Evolutionary conservation across 202 grass and related monocot species (phyloP), one percentile per base, ranked within the genome.

Genomic region (Miscanthus sacchariflorus): DNA sequence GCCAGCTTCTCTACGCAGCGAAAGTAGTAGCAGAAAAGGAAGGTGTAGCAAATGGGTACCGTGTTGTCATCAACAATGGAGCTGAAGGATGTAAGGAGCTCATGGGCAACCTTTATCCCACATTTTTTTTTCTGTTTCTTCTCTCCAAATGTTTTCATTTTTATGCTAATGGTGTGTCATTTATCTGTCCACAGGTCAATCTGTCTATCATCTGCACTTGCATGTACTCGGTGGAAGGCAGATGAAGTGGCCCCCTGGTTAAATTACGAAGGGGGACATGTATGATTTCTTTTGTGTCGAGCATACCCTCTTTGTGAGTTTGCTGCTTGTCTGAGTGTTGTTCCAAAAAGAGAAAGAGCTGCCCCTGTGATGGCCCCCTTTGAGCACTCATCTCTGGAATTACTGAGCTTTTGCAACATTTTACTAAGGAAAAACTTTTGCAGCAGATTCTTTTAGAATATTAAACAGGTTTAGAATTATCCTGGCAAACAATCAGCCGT

Each of bases 11-110:
- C 72, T 96, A 91, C 28, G 87, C 87, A 5, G 91, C 91, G 0
- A 98, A 95, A 83, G 59, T 98, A 67, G 96, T 98, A 43, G 96
- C 94, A 1, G 92, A 95, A 86, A 98, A 98, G 75, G 96, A 95
- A 96, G 94, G 96, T 24, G 35, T 98, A 59, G 81, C 70, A 42
- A 79, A 95, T 86, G 91, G 93, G 49, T 98, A 81, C 59, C 90
- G 96, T n/a, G 85, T 98, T 0, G 94, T 95, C 61, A 98, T 98
- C 61, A 98, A 98, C 88, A 96, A 90, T 81, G 96, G 96, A 42
- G 69, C 89, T 80, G 67, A 90, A 89, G 96, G 87, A 91, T 96
- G 96, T 98, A 94, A 96, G 89, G 69, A 88, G n/a, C 75, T 25
- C 27, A 75, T 12, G 5, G 1, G 6, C 61, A 56, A 15, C 5